Percentiles rank a stretch among this genome's conserved stretches.
Conservation (phyloP, 345 rosid genomes). For the Hibiscus trionum region DNA sequence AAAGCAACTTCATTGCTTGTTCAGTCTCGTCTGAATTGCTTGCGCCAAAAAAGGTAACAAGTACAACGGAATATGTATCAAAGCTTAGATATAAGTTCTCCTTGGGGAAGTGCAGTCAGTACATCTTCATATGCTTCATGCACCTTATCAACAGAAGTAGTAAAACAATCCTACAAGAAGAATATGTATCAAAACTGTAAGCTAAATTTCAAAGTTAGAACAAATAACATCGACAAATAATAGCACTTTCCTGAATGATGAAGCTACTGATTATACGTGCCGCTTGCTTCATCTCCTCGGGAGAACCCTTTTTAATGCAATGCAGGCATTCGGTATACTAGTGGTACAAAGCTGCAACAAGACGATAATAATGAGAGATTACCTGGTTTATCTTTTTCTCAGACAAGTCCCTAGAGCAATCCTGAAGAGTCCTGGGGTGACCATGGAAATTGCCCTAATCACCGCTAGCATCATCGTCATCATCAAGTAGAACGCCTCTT, state of each 20-base stretch:
- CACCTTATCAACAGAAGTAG: not conserved
- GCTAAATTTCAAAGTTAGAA: not conserved
- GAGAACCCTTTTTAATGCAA: not conserved
- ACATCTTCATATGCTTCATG: constrained; percentile 2
- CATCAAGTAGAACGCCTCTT: not conserved
- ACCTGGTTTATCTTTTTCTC: not conserved
- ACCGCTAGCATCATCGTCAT: not conserved
- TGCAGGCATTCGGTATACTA: not conserved
- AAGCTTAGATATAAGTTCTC: not conserved
- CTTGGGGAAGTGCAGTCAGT: not conserved
- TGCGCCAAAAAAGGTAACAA: not conserved
- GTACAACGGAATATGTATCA: not conserved
- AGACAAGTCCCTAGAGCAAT: not conserved
- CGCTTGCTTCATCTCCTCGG: not conserved
- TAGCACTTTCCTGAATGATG: not conserved
- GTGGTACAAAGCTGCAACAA: not conserved
- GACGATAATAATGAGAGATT: not conserved
- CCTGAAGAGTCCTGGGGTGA: not conserved
- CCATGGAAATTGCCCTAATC: not conserved
- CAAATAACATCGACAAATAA: not conserved
- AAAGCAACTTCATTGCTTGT: constrained; percentile 2
- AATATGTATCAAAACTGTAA: not conserved
- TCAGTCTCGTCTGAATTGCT: constrained; percentile 5
- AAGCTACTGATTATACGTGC: not conserved
- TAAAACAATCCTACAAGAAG: constrained; percentile 1